Conservation (phyloP, 768 basidiomycete genomes). For the Tylopilus vinaceipallidus region DNA sequence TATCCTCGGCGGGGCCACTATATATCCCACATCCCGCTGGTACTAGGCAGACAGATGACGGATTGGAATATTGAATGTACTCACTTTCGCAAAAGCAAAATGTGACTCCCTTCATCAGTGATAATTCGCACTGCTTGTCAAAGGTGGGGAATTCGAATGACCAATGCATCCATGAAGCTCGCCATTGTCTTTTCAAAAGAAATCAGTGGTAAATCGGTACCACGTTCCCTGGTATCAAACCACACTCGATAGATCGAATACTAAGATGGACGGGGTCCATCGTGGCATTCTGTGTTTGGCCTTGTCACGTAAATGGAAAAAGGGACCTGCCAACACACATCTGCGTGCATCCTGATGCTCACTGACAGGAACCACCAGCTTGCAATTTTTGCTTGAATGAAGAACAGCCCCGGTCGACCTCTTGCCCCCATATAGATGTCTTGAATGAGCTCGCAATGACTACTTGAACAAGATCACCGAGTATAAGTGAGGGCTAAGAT, state of each 20-base stretch:
- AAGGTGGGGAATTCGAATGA: background rate
- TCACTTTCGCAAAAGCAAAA: conserved; percentile 23
- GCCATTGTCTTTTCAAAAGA: conserved; percentile 18
- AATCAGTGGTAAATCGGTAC: conserved; percentile 23
- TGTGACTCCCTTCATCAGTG: conserved; percentile 20
- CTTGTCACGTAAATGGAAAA: background rate
- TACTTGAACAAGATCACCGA: conserved; percentile 19
- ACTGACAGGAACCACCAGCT: conserved; percentile 26
- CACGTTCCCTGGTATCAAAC: conserved; percentile 25
- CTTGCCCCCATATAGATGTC: conserved; percentile 16
- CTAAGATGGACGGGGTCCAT: conserved; percentile 26
- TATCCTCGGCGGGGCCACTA: conserved; percentile 18
- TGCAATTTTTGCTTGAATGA: conserved; percentile 14
- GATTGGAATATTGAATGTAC: conserved; percentile 16
- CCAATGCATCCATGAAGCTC: conserved; percentile 27
- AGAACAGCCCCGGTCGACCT: conserved; percentile 17
- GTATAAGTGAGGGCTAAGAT: conserved; percentile 12
- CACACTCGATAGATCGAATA: conserved; percentile 31
- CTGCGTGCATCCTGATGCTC: too few relatives aligned
- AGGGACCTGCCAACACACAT: conserved; percentile 18
- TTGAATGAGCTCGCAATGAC: conserved; percentile 26
- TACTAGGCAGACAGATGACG: background rate
- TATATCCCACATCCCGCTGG: conserved; percentile 17
- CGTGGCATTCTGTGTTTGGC: conserved; percentile 14
- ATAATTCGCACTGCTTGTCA: background rate